These are phyloP conservation scores for Lepidium didymum DNA, from an alignment of 345 rosid species.

Conservation along the genomic window DNA sequence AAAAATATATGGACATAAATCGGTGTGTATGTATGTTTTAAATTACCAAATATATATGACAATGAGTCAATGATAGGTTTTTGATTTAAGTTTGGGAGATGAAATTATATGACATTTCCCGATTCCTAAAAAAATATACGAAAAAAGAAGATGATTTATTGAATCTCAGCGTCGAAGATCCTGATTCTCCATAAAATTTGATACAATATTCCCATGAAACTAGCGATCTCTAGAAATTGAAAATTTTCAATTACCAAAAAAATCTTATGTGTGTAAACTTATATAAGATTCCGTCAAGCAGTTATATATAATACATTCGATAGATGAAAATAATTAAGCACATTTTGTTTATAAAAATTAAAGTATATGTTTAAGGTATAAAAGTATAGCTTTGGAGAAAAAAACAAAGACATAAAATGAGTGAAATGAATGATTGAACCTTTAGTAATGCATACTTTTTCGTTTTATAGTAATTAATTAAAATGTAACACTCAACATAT, in stretches of 20 bases:
- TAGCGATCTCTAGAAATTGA: no score
- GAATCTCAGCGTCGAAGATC: no score
- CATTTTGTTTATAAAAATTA: background rate
- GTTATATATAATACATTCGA: background rate
- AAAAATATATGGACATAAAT: background rate
- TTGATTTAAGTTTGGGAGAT: no score
- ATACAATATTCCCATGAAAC: no score
- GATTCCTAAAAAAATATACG: no score
- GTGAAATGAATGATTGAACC: slow-evolving; percentile 26
- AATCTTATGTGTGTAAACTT: no score
- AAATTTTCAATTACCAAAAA: no score
- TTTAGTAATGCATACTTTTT: slow-evolving; percentile 11
- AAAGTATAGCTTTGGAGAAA: background rate
- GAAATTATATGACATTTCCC: no score
- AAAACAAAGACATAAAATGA: slow-evolving; percentile 15
- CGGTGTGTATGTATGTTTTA: background rate
- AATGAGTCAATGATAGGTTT: no score
- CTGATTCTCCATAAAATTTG: no score
- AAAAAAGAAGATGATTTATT: no score
- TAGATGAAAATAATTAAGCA: background rate
- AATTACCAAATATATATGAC: background rate
- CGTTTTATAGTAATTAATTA: background rate
- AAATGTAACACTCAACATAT: background rate
- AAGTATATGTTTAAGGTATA: background rate
- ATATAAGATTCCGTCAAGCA: background rate